phyloP scores from a whole-genome alignment of 306 rosid genomes.

The Quercus variabilis region DNA sequence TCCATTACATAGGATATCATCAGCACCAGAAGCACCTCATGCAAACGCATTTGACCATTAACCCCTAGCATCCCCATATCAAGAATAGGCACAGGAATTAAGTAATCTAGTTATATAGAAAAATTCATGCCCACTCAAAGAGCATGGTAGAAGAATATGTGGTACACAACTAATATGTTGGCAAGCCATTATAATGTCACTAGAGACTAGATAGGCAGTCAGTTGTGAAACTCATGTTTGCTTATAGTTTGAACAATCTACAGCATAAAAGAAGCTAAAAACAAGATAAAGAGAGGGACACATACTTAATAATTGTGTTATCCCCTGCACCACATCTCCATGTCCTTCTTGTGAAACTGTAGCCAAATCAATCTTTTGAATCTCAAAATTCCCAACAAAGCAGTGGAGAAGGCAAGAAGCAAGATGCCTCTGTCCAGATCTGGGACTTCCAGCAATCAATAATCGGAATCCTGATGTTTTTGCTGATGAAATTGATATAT shows the following conservation, averaged over 20 bases:
- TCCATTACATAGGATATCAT: too few species aligned
- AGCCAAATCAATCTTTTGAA: slow-evolving; percentile 88
- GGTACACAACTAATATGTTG: background rate
- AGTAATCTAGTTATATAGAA: background rate
- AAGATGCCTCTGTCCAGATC: slow-evolving; percentile 92
- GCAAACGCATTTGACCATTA: too few species aligned
- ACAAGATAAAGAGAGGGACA: slow-evolving; percentile 20
- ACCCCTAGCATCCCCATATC: too few species aligned
- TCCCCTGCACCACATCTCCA: slow-evolving; percentile 85
- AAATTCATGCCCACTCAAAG: background rate
- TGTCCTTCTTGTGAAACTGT: slow-evolving; percentile 90
- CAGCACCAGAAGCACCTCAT: too few species aligned
- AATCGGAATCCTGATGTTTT: slow-evolving; percentile 65
- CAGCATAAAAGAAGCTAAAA: slow-evolving; percentile 7
- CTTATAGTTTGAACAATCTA: slow-evolving; percentile 2
- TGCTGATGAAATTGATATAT: slow-evolving; percentile 34
- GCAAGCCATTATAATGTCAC: slow-evolving; percentile 1
- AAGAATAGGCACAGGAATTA: too few species aligned
- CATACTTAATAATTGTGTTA: slow-evolving; percentile 75
- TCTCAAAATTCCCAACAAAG: slow-evolving; percentile 70
- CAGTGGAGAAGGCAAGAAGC: slow-evolving; percentile 90
- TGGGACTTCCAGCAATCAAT: slow-evolving; percentile 71
- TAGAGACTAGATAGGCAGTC: background rate
- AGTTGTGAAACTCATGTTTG: background rate
- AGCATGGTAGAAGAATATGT: background rate